Evolutionary conservation across 1,139 yeast genomes (phyloP), one percentile per base, ranked within the genome.

Genomic region (Debaryomyces robertsiae): DNA sequence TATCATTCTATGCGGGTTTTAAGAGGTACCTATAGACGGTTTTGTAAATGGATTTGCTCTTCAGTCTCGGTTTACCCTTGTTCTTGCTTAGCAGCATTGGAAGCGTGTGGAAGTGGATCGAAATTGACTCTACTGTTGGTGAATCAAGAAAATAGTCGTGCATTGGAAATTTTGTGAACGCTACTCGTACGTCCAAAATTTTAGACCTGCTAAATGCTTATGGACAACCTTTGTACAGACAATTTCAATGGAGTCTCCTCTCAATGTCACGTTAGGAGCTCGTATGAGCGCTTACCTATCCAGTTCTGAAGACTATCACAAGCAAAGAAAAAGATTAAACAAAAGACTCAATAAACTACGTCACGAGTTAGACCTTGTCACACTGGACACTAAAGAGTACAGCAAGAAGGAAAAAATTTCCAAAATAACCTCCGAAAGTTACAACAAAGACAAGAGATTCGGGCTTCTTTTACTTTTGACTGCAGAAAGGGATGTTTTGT

Each of bases 401-500:
- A 58, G 57, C 40, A 57, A 64, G 9, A 75, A 77, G 43, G 72
- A 73, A 44, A 68, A 74, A 53, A 60, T 64, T 5, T 60, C 73
- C 30, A 59, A 65, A 19, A 70, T 82, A 30, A 53, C 70, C 3
- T 43, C 60, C 0, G 77, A 67, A n/a, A 75, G 79, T 44, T 79
- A 80, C 51, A 61, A 59, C 3, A 45, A 55, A n/a, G 75, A 82
- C 52, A 48, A 62, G 9, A 61, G 67, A 41, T 76, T 61, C 53
- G 87, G 81, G 10, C 50, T 61, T 29, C 60, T 85, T 15, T 59
- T 77, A 17, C 66, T 85, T 24, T 64, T 75, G 45, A 70, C 75
- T 9, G 81, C 84, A 1, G 95, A 88, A 59, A 73, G 93, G 52
- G 84, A 84, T 48, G 67, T 82, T 58, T 70, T 88, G 28, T 79